phyloP scores from a whole-genome alignment of 148 eudicot species.

The Agrostemma githago region DNA sequence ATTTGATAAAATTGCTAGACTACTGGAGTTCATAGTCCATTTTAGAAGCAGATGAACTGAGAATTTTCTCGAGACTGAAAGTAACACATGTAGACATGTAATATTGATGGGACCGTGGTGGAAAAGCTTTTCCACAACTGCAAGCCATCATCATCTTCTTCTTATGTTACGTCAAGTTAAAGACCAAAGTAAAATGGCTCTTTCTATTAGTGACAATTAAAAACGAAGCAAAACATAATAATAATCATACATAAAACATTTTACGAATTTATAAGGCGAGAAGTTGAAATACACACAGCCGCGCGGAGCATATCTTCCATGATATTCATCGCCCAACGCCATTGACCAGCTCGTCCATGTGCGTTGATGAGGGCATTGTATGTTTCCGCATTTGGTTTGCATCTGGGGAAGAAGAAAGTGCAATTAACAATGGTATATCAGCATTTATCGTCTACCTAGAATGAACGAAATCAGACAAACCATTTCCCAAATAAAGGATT shows the following conservation, averaged over 20 bases:
- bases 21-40: not conserved
- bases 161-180: not conserved
- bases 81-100: not conserved
- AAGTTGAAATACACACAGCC: conserved; percentile 71
- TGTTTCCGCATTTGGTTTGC: conserved; percentile 92
- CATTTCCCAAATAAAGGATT: not conserved
- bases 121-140: not conserved
- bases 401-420: conserved; percentile 35
- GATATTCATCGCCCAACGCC: conserved; percentile 96
- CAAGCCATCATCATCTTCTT: not conserved
- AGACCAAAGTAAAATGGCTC: not conserved
- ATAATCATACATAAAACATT: conserved; percentile 34
- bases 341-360: conserved; percentile 93
- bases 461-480: not conserved
- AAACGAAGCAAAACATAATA: conserved; percentile 22
- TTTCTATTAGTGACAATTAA: conserved; percentile 1
- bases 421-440: not conserved
- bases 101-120: not conserved
- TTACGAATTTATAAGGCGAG: conserved; percentile 30
- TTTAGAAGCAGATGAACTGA: not conserved
- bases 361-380: conserved; percentile 87
- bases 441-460: not conserved
- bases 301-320: conserved; percentile 99
- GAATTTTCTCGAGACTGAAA: not conserved
- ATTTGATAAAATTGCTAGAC: not conserved